Evolutionary conservation across 352 stramenopile genomes (phyloP), one percentile per base, ranked within the genome.

Genomic region (Phytopythium aichiense): DNA sequence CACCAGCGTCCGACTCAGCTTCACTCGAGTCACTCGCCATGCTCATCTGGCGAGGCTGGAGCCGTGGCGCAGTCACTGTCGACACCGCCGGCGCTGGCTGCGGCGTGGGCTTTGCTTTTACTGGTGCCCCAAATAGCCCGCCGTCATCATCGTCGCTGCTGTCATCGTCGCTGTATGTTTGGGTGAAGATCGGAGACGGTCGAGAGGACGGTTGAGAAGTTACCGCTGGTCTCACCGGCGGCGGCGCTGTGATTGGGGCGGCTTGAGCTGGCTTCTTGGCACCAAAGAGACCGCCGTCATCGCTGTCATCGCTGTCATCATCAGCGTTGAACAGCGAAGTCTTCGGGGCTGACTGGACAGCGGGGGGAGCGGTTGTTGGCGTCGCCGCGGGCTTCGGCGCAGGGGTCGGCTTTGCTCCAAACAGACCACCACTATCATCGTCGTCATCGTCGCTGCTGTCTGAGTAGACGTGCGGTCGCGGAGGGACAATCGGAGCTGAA

Each of bases 1-100:
- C 80, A 40, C 76, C 78, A 33, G 56, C 71, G 42, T 88, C 81
- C 16, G 80, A 89, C 31, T 90, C 73, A 22, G 66, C 68, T 25
- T 82, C 81, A 43, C 78, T 90, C 4, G 81, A 88, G 48, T 87
- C 76, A 22, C 76, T 88, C 42, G 67, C 56, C 18, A 69, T 61
- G 9, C 64, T 72, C n/a, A 67, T 68, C 60, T 72, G 69, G 64
- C 65, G 60, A 52, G 65, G 38, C 35, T 72, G 72, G 23, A 61
- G 40, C 48, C 67, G 43, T 7, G 64, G 56, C 7, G 46, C 46
- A 40, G 68, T 40, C 30, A 35, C 23, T 1, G 50, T n/a, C 20
- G 61, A 42, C 12, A 65, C 45, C 40, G 65, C 48, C n/a, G 31
- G 25, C 6, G 58, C 33, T 16, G 60, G 49, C 31, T 64, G 31